phyloP scores from a whole-genome alignment of 352 stramenopile species.

The Globisporangium takayamanum region DNA sequence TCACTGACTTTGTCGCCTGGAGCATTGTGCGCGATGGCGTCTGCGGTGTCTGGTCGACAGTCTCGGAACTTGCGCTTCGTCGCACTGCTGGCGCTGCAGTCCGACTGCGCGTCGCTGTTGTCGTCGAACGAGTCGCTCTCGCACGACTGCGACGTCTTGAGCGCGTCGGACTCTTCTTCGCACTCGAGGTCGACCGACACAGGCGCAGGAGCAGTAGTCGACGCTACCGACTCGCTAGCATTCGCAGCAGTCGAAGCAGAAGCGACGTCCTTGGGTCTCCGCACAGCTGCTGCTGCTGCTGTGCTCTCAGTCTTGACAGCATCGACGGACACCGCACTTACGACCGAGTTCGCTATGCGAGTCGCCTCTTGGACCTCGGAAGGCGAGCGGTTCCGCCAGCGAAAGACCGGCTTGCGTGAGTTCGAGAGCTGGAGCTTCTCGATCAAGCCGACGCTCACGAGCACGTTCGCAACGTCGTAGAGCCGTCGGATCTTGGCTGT shows the following conservation, averaged over 20 bases:
- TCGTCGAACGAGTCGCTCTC: conserved; percentile 60
- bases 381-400: conserved; percentile 49
- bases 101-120: conserved; percentile 46
- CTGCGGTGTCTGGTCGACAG: conserved; percentile 12
- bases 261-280: background rate
- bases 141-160: conserved; percentile 54
- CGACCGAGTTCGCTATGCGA: too few species aligned
- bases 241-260: background rate
- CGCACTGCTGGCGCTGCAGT: conserved; percentile 25
- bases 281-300: background rate
- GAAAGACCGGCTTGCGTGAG: conserved; percentile 79
- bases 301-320: background rate
- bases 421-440: conserved; percentile 84
- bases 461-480: conserved; percentile 97
- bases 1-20: conserved; percentile 20
- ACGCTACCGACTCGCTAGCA: background rate
- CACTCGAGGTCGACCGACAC: conserved; percentile 10
- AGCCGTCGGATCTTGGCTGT: conserved; percentile 93
- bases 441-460: conserved; percentile 90
- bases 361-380: conserved; percentile 3
- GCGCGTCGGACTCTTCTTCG: conserved; percentile 13
- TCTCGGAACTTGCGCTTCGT: conserved; percentile 31
- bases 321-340: too few species aligned
- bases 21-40: conserved; percentile 19
- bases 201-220: background rate